Base-by-base conservation (phyloP, 169 alveolate genomes). In the Plasmodium gaboni region DNA sequence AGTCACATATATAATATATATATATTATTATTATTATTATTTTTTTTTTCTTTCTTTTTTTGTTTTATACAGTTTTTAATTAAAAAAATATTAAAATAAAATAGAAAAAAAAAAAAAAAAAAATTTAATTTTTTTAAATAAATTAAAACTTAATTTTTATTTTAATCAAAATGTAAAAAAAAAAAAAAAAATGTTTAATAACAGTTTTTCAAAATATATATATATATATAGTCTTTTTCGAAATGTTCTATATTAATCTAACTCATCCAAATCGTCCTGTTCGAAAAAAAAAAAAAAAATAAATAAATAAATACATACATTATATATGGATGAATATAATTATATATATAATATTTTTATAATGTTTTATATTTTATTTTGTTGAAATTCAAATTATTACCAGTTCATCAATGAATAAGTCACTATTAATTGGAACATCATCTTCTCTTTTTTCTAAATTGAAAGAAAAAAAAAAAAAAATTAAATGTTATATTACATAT, bases 361-460 rank as follows among this genome's bases (percentile, higher is more conserved):
- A 46, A 6, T 13, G 10, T 6, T 22, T 28, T 22, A 17, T 44
- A 3, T 50, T 24, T 38, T 44, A 17, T 12, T 59, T 48, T 46
- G 22, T 57, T 22, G 8, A 44, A 73, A 48, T 68, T 42, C 7
- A 26, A 51, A 68, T 42, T 15, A 22, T 13, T 83, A 83, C 91
- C 91, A 83, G 19, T 55, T 83, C 85, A 17, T 83, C 85, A 57
- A 85, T 70, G 24, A 85, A 85, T 8, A 85, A 61, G 10, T 85
- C 92, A 38, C 60, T 85, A 63, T 85, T 85, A 38, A 85, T 85
- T 4, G 92, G 92, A 32, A 85, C 74, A 17, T 85, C 87, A 70
- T 85, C 92, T 63, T 85, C 87, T 85, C 92, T 70, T 70, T 85
- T 85, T 17, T 60, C 92, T 69, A 46, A 6, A 59, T 15, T 0